phyloP scores from a whole-genome alignment of 306 rosid genomes.

The Pachyrhizus erosus region DNA sequence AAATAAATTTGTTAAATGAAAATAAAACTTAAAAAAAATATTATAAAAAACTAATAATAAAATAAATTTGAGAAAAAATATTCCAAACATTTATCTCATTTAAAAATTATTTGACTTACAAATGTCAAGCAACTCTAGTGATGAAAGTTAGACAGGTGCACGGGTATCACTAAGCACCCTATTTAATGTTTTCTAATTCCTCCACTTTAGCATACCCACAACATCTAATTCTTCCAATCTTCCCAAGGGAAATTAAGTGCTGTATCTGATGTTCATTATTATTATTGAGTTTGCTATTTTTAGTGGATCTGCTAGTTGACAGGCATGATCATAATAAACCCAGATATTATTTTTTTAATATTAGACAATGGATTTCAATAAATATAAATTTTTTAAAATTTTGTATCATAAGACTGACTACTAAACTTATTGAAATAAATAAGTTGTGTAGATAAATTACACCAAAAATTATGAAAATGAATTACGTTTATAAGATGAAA shows the following conservation, averaged over 20 bases:
- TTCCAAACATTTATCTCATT: not conserved
- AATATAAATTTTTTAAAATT: no score
- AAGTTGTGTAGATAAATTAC: no score
- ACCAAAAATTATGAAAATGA: no score
- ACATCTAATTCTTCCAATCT: not conserved
- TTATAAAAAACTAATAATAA: no score
- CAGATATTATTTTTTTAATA: not conserved
- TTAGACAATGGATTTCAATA: not conserved
- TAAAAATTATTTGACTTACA: constrained; percentile 3
- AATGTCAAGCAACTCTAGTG: not conserved
- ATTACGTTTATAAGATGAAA: no score
- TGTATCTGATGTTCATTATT: not conserved
- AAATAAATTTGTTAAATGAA: no score
- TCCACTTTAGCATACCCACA: constrained; percentile 21
- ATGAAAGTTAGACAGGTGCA: constrained; percentile 8
- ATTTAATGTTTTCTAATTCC: not conserved
- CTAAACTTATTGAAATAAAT: not conserved
- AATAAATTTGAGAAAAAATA: not conserved
- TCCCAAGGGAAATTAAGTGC: constrained; percentile 9
- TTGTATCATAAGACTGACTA: not conserved
- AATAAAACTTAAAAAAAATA: no score
- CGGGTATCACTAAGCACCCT: not conserved
- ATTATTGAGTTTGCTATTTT: not conserved
- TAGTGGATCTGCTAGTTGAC: not conserved
- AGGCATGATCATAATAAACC: not conserved